Conservation (phyloP, 371 early-diverging fungal species). For the Mucor sp. region DNA sequence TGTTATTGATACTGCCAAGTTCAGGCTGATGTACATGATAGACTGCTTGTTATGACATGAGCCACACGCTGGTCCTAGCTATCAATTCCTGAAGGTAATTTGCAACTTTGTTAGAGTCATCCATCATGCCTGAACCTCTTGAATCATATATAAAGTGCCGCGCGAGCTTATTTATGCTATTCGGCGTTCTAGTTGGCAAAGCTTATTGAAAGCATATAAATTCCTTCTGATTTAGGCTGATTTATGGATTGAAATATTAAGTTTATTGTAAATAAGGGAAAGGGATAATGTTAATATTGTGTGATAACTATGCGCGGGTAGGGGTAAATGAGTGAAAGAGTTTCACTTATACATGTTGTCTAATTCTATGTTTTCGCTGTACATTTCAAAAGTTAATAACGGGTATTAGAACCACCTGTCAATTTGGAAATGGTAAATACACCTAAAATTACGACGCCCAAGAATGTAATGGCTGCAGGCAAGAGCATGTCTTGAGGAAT, state of each 20-base stretch:
- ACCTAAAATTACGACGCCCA: constrained; percentile 56
- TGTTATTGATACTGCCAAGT: too few relatives aligned
- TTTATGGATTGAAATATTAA: not conserved
- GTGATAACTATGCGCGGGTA: not conserved
- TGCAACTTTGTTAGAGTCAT: not conserved
- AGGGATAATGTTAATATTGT: not conserved
- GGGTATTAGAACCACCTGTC: constrained; percentile 16
- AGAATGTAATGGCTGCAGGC: constrained; percentile 60
- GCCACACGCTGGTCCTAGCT: not conserved
- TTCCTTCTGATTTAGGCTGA: not conserved
- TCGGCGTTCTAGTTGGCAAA: too few relatives aligned
- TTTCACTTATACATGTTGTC: not conserved
- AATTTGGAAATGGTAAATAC: constrained; percentile 55
- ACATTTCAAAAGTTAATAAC: not conserved
- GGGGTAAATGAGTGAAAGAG: not conserved
- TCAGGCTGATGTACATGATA: too few relatives aligned
- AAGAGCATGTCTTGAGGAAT: constrained; percentile 57
- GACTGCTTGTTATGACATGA: not conserved
- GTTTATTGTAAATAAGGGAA: constrained; percentile 1
- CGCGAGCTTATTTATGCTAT: not conserved
- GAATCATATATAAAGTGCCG: not conserved
- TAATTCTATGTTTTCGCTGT: not conserved
- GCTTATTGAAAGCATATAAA: too few relatives aligned
- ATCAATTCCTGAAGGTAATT: not conserved
- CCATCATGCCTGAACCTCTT: not conserved